phyloP scores from a whole-genome alignment of 2,329 filamentous ascomycete species.

The Tolypocladium endophyticum region DNA sequence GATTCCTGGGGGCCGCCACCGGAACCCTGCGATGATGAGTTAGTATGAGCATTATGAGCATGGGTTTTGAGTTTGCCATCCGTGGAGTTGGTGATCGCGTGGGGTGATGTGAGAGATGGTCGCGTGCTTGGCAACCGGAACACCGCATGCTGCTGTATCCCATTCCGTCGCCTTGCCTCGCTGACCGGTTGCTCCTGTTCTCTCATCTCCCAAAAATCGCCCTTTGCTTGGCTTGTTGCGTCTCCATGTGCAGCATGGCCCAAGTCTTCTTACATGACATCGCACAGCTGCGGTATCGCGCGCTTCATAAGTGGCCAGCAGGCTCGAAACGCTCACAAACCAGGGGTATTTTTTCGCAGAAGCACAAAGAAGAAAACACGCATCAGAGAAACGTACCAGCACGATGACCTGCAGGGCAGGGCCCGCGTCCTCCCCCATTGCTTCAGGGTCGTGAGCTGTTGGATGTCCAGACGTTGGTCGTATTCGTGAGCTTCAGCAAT shows the following conservation, averaged over 20 bases:
- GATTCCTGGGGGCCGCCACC: constrained; percentile 85
- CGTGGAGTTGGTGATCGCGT: too few relatives aligned
- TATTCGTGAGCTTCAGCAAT: neutral
- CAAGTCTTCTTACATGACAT: neutral
- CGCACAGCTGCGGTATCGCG: neutral
- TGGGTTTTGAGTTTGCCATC: neutral
- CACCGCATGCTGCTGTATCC: neutral
- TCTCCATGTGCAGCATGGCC: neutral
- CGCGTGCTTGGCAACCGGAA: neutral
- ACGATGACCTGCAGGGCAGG: constrained; percentile 64
- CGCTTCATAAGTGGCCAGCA: neutral
- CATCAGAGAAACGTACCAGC: constrained; percentile 46
- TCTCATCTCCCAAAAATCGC: neutral
- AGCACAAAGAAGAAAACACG: neutral
- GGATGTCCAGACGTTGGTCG: neutral
- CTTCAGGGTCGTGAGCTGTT: neutral
- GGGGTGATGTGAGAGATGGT: neutral
- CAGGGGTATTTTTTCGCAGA: neutral
- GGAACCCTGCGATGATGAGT: constrained; percentile 52
- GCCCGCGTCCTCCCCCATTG: constrained; percentile 15
- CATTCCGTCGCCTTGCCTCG: neutral
- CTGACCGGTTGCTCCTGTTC: neutral
- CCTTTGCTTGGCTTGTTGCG: neutral
- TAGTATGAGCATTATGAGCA: constrained; percentile 7
- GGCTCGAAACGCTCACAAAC: neutral